phyloP scores from a whole-genome alignment of 495 filamentous ascomycete genomes.

The Neurospora sp. region DNA sequence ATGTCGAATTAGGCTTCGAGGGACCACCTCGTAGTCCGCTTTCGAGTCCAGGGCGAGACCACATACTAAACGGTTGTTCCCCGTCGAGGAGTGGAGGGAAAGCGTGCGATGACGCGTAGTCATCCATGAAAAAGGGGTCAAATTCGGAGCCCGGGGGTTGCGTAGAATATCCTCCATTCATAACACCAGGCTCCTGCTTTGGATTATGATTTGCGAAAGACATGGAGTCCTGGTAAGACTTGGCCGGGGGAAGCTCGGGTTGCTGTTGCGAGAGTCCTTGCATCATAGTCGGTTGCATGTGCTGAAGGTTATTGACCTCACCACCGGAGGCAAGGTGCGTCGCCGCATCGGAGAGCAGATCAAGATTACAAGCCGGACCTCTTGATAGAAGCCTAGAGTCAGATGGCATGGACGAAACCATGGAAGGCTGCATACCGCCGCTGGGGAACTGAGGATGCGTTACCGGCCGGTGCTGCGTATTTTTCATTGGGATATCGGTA shows the following conservation, averaged over 20 bases:
- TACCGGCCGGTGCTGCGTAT: slow-evolving; percentile 21
- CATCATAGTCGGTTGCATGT: slow-evolving; percentile 37
- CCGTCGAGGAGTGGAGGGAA: slow-evolving; percentile 37
- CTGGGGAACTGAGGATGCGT: slow-evolving; percentile 24
- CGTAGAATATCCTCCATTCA: slow-evolving; percentile 28
- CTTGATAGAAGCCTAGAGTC: slow-evolving; percentile 32
- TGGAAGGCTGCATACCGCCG: slow-evolving; percentile 27
- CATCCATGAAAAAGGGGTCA: slow-evolving; percentile 43
- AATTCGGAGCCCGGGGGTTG: slow-evolving; percentile 29
- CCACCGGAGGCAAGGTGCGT: slow-evolving; percentile 39
- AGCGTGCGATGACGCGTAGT: slow-evolving; percentile 39
- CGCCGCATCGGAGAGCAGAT: slow-evolving; percentile 42
- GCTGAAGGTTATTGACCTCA: slow-evolving; percentile 37
- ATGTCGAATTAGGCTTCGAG: slow-evolving; percentile 49
- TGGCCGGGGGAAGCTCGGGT: slow-evolving; percentile 30
- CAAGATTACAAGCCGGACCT: slow-evolving; percentile 41
- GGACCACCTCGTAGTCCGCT: slow-evolving; percentile 29
- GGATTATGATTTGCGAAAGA: slow-evolving; percentile 32
- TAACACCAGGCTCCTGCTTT: slow-evolving; percentile 30
- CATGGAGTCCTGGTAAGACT: slow-evolving; percentile 34
- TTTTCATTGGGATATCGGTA: slow-evolving; percentile 36
- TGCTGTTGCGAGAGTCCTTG: slow-evolving; percentile 28
- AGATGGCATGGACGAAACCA: slow-evolving; percentile 26
- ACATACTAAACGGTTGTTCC: slow-evolving; percentile 36
- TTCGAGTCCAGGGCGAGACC: slow-evolving; percentile 30